phyloP scores from a whole-genome alignment of 768 basidiomycete genomes.

The Tulasnella sp. region DNA sequence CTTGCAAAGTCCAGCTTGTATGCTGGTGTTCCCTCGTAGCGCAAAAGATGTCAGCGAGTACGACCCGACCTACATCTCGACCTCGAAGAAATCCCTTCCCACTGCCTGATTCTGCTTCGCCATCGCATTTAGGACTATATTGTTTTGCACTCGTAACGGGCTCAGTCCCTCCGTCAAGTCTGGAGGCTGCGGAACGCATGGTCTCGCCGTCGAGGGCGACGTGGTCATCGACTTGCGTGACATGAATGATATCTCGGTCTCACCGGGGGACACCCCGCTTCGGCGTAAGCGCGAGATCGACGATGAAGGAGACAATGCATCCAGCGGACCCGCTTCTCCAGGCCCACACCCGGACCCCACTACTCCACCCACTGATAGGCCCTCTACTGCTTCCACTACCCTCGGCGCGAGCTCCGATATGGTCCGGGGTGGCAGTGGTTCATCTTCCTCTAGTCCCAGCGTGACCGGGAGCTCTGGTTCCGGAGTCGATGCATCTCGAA shows the following conservation, averaged over 20 bases:
- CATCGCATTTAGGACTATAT: conserved; percentile 43
- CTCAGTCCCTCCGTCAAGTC: conserved; percentile 77
- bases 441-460: neutral
- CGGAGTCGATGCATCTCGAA: neutral
- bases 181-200: conserved; percentile 86
- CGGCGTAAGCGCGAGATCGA: neutral
- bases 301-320: neutral
- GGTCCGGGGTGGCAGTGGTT: neutral
- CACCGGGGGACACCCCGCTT: conserved; percentile 45
- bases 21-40: conserved; percentile 65
- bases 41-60: conserved; percentile 77
- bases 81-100: neutral
- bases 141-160: conserved; percentile 63
- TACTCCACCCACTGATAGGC: neutral
- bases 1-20: conserved; percentile 49
- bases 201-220: conserved; percentile 82
- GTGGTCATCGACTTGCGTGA: conserved; percentile 73
- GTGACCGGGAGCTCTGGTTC: neutral
- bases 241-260: conserved; percentile 47
- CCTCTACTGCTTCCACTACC: neutral
- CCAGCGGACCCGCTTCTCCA: neutral
- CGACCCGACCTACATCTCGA: conserved; percentile 27
- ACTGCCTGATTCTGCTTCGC: neutral
- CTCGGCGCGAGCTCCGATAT: neutral
- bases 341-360: neutral